Evolutionary conservation across 257 asterid genomes (phyloP).

Genomic region (Solanum verrucosum): DNA sequence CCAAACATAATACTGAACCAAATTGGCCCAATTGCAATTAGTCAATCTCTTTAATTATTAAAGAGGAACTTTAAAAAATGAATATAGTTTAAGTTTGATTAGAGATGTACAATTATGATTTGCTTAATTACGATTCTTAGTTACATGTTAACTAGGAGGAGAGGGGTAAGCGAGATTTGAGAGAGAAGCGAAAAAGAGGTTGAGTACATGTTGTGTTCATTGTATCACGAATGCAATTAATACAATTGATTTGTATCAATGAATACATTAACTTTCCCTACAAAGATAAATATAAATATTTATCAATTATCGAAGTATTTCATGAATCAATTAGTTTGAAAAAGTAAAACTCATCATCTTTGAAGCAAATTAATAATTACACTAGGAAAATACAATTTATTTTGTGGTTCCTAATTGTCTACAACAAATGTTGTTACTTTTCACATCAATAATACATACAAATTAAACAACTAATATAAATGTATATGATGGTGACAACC

Average conservation of each 20-base stretch:
- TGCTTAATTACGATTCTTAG: no score
- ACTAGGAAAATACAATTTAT: neutral
- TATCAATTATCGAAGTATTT: neutral
- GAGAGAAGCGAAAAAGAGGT: no score
- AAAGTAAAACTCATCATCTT: neutral
- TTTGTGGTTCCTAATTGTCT: neutral
- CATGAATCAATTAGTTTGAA: neutral
- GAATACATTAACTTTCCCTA: no score
- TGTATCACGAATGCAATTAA: neutral
- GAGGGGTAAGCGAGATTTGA: no score
- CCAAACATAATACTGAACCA: neutral
- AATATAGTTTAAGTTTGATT: no score
- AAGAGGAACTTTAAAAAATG: no score
- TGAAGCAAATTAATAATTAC: no score
- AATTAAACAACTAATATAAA: neutral
- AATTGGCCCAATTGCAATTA: neutral
- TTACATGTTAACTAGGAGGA: no score
- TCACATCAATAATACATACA: neutral
- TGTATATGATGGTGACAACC: neutral
- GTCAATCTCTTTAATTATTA: neutral
- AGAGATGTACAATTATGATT: no score
- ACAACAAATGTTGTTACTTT: neutral
- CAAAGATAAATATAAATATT: neutral
- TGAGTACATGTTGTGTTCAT: neutral
- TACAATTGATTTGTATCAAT: no score